Evolutionary conservation across 352 stramenopile genomes (phyloP), one percentile per base, ranked within the genome.

Genomic region (Pythium rhizo-oryzae): DNA sequence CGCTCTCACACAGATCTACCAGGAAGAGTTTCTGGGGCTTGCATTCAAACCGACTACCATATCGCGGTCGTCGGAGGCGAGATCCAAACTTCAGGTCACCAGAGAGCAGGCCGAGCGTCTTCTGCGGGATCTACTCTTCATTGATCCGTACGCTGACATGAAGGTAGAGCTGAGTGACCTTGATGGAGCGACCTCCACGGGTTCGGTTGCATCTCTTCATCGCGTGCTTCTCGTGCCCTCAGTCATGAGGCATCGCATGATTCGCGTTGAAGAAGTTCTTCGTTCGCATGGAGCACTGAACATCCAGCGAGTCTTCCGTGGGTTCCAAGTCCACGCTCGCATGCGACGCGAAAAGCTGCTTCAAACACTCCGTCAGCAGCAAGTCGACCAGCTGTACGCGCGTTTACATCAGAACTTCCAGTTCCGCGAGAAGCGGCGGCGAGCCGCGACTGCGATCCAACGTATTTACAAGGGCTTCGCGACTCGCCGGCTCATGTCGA

Each of bases 241-340:
- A 0, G 39, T 87, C 21, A 19, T 88, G 6, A 89, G 88, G 43
- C 37, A 55, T 0, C 78, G 77, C 3, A 81, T 84, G 30, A 67
- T 80, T 37, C 72, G 59, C 2, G 44, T 44, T 9, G 54, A 54
- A 44, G 53, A 59, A 13, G 59, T 75, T 4, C 5, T 70, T 21
- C 35, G 35, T 0, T 81, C 80, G 15, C 65, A 72, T 33, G 79
- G 76, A 21, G 55, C 75, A 19, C 67, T 89, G 35, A 62, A 86
- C 33, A 59, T 81, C 60, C 82, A 92, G 55, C 73, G 82, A 2
- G 50, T 81, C 0, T 87, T 82, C 54, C 81, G 82, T 21, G 84
- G 82, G 24, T 92, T 90, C 53, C 76, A 62, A 47, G 74, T 91
- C n/a, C 79, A 82, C 46, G 79, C 79, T 21, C 70, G 78, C 12